phyloP scores from a whole-genome alignment of 352 stramenopile species.

The Pythium rhizo-oryzae region DNA sequence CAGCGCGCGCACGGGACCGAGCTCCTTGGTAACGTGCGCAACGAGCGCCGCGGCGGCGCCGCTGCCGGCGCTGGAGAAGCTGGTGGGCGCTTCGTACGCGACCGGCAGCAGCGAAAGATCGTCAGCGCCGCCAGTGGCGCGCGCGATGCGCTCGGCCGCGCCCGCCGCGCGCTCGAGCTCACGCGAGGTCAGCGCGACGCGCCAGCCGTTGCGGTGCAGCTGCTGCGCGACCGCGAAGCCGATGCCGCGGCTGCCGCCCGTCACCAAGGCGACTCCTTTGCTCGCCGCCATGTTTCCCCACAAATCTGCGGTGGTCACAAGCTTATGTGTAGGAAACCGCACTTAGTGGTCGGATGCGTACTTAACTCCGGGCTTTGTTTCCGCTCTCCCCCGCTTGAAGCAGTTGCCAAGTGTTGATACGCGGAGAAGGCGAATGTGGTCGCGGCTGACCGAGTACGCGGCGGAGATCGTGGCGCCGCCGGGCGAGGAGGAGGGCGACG shows the following conservation, averaged over 20 bases:
- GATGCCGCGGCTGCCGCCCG: slow-evolving; percentile 79
- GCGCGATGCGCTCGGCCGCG: slow-evolving; percentile 46
- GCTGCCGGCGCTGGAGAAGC: slow-evolving; percentile 16
- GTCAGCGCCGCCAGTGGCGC: background rate
- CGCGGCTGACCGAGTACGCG: slow-evolving; percentile 58
- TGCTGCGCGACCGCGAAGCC: slow-evolving; percentile 71
- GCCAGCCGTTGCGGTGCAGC: slow-evolving; percentile 65
- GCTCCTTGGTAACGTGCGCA: slow-evolving; percentile 38
- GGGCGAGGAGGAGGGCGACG: slow-evolving; percentile 28
- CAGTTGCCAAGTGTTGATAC: slow-evolving; percentile 1
- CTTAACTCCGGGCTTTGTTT: background rate
- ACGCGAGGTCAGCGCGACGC: slow-evolving; percentile 73
- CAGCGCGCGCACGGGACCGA: slow-evolving; percentile 56
- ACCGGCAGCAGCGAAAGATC: slow-evolving; percentile 41
- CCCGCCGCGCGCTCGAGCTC: slow-evolving; percentile 53
- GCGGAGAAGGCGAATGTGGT: slow-evolving; percentile 56
- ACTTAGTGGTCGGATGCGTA: slow-evolving; percentile 8
- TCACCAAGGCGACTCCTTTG: slow-evolving; percentile 57
- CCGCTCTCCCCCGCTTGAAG: background rate
- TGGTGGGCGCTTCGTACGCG: slow-evolving; percentile 54
- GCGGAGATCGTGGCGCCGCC: slow-evolving; percentile 70
- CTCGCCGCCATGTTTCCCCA: slow-evolving; percentile 7
- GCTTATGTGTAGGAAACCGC: too few relatives aligned
- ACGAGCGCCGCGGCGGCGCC: slow-evolving; percentile 40
- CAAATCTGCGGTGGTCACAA: too few relatives aligned